Percentiles rank a stretch among this genome's conserved stretches.
phyloP scores from a whole-genome alignment of 2,329 filamentous ascomycete species.

The Fusarium multiceps region DNA sequence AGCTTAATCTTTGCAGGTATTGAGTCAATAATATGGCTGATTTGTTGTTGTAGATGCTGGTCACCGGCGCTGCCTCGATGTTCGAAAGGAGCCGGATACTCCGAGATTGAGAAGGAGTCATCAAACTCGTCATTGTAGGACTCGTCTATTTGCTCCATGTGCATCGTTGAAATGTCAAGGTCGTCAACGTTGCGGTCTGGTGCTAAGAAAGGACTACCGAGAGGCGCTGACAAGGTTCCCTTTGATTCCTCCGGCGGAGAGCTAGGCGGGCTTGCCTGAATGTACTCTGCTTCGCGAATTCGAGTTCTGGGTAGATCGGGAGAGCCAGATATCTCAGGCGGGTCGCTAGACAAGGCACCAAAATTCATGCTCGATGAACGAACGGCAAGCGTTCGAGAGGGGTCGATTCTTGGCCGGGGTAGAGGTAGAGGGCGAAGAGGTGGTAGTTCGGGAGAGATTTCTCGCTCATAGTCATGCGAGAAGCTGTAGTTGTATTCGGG shows the following conservation, averaged over 20 bases:
- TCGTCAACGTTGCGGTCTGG: constrained; percentile 57
- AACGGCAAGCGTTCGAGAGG: constrained; percentile 54
- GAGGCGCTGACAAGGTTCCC: constrained; percentile 55
- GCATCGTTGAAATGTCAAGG: constrained; percentile 53
- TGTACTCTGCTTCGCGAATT: constrained; percentile 50
- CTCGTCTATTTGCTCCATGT: constrained; percentile 57
- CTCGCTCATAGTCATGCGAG: constrained; percentile 38
- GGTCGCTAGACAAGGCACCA: constrained; percentile 56
- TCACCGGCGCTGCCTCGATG: constrained; percentile 59
- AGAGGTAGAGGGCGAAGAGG: constrained; percentile 47
- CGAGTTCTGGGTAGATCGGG: constrained; percentile 49
- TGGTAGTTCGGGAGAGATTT: constrained; percentile 53
- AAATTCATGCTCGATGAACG: constrained; percentile 53
- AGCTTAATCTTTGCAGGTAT: constrained; percentile 85
- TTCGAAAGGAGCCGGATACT: constrained; percentile 41
- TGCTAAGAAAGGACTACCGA: constrained; percentile 59
- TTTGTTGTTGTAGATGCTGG: constrained; percentile 81
- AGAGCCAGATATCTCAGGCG: constrained; percentile 58
- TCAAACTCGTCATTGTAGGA: constrained; percentile 62
- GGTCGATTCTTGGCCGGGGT: constrained; percentile 48
- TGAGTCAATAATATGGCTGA: constrained; percentile 79
- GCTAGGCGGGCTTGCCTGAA: constrained; percentile 60
- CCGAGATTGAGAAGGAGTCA: constrained; percentile 51
- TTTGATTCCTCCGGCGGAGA: constrained; percentile 56
- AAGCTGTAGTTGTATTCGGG: constrained; percentile 36